Percentiles rank a stretch among this genome's conserved stretches.
Evolutionary conservation across 257 asterid genomes (phyloP).

Genomic region (Nemophila menziesii): DNA sequence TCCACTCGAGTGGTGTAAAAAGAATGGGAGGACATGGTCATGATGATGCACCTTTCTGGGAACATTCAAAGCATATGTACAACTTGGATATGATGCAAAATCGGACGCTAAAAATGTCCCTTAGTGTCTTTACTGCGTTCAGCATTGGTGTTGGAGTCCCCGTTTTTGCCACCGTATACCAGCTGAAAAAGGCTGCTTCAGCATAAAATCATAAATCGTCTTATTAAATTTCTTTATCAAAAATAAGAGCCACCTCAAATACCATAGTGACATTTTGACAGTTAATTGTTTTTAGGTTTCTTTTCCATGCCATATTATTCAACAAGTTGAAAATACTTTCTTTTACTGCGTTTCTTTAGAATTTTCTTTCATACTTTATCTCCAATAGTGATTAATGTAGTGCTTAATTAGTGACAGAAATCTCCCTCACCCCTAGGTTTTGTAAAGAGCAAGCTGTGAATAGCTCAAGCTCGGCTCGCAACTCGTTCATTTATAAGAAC

Average conservation of each 20-base stretch:
- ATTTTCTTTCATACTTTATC: background rate
- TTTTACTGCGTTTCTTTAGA: background rate
- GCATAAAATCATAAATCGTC: conserved; percentile 34
- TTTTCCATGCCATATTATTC: background rate
- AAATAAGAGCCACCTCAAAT: conserved; percentile 20
- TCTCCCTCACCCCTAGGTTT: too few relatives aligned
- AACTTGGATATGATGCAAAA: conserved; percentile 70
- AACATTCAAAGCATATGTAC: conserved; percentile 93
- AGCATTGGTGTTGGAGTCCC: conserved; percentile 74
- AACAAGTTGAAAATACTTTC: background rate
- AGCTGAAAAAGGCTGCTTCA: conserved; percentile 73
- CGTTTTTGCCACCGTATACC: conserved; percentile 57
- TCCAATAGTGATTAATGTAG: background rate
- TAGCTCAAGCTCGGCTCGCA: too few relatives aligned
- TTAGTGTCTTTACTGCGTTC: conserved; percentile 51
- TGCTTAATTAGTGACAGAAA: too few relatives aligned
- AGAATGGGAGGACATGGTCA: conserved; percentile 87
- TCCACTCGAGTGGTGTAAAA: conserved; percentile 56
- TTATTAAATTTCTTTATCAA: conserved; percentile 8
- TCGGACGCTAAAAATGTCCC: conserved; percentile 45
- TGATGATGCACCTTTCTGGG: conserved; percentile 66
- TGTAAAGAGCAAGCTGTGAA: too few relatives aligned
- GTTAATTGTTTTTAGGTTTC: background rate
- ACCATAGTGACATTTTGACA: background rate
- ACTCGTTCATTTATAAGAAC: too few relatives aligned